Base-by-base conservation (phyloP, 2,329 filamentous ascomycete species). In the Penicillium crustosum region DNA sequence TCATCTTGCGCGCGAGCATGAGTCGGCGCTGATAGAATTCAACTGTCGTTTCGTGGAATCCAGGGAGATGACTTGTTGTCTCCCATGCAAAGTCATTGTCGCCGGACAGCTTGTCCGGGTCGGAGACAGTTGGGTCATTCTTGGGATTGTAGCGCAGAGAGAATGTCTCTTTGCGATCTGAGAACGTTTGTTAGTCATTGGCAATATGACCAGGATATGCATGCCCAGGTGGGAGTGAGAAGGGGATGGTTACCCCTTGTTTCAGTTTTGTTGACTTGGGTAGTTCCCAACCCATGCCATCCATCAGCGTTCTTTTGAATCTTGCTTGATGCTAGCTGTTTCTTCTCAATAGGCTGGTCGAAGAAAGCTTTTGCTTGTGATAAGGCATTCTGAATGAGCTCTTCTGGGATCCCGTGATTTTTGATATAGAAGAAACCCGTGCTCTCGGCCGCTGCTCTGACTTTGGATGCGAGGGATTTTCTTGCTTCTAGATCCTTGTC, bases 341-440 rank as follows among this genome's bases (percentile, higher is more conserved):
- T 85, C 9, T 71, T 64, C 9, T 76, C 75, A 0, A 67, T 58
- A 0, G 79, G 70, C 59, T 83, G 81, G 6, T 70, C 73, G 69
- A 85, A 84, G 66, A 84, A 84, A 3, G 27, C 33, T 29, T 68
- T 52, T 1, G 65, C 67, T 36, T 60, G 61, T 1, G 48, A 31
- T 9, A 68, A 47, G 7, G 68, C 65, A 6, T 41, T 43, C 17
- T 63, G 44, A 25, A 69, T 65, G 0, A 67, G 41, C 0, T 68
- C 64, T 1, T 71, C 41, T 0, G 75, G 57, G 25, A 83, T 77
- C 4, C 81, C 78, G 57, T 83, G 81, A 56, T 82, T 80, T 58
- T 73, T 74, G 58, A 84, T 74, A 70, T 84, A 84, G 69, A 85
- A 84, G 72, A 85, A 85, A 3, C 82, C 82, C 0, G 74, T 82